These are phyloP conservation scores for Raphanus hybrid DNA, from an alignment of 441 rosid species.

Conservation along the genomic window DNA sequence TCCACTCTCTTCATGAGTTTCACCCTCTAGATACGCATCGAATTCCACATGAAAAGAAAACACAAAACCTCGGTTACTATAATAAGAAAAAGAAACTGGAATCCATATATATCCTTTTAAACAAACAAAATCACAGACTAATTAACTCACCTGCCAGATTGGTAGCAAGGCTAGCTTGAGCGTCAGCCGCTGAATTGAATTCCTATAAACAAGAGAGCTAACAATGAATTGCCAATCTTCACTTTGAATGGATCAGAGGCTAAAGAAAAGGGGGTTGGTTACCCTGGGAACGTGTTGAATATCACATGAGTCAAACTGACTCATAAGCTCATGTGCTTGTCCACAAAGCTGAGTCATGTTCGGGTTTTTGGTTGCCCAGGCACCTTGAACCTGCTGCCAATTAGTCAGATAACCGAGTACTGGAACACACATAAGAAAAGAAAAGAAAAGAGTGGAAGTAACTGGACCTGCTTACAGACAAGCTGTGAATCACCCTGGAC, in stretches of 20 bases:
- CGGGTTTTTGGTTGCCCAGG: slow-evolving; percentile 63
- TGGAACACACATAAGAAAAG: not conserved
- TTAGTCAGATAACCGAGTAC: not conserved
- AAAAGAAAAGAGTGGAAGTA: not conserved
- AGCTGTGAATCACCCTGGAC: slow-evolving; percentile 67
- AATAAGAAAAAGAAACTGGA: not conserved
- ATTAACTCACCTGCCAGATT: slow-evolving; percentile 58
- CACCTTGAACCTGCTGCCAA: slow-evolving; percentile 54
- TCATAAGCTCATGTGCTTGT: slow-evolving; percentile 41
- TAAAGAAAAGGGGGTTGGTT: not conserved
- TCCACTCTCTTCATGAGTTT: slow-evolving; percentile 44
- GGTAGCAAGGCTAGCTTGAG: slow-evolving; percentile 72
- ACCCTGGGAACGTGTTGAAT: not conserved
- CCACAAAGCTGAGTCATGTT: slow-evolving; percentile 61
- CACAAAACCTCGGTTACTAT: not conserved
- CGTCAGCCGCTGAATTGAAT: slow-evolving; percentile 75
- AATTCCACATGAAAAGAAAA: slow-evolving; percentile 3
- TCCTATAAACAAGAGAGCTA: slow-evolving; percentile 53
- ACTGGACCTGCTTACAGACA: slow-evolving; percentile 64
- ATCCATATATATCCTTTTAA: not conserved
- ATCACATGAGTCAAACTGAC: not conserved
- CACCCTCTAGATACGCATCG: slow-evolving; percentile 58
- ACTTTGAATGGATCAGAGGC: not conserved
- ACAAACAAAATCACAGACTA: not conserved
- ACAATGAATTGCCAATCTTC: not conserved